phyloP scores from a whole-genome alignment of 495 filamentous ascomycete genomes.

The Choiromyces venosus region DNA sequence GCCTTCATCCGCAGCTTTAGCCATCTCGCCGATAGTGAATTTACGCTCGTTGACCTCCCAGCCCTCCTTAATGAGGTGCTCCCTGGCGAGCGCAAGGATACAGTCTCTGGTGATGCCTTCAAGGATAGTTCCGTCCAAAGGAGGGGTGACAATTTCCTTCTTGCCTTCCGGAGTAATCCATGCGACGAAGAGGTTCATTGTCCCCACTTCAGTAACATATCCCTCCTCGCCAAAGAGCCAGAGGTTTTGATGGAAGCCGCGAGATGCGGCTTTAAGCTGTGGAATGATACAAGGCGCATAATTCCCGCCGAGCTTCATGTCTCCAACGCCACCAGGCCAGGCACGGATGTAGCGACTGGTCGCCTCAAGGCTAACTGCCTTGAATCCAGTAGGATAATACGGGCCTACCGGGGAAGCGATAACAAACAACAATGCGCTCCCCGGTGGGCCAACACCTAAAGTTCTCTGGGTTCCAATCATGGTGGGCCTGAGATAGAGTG shows the following conservation, averaged over 20 bases:
- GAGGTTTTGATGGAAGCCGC: conserved; percentile 95
- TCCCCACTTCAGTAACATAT: conserved; percentile 90
- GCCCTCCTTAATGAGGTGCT: conserved; percentile 74
- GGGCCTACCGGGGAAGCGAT: conserved; percentile 96
- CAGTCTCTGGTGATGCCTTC: conserved; percentile 90
- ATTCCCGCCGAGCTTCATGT: conserved; percentile 97
- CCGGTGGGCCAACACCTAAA: conserved; percentile 83
- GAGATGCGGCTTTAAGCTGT: conserved; percentile 78
- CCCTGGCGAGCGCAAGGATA: conserved; percentile 72
- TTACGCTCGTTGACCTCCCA: conserved; percentile 85
- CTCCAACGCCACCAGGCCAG: conserved; percentile 94
- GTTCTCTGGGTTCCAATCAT: conserved; percentile 95
- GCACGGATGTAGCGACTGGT: conserved; percentile 92
- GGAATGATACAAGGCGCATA: conserved; percentile 95
- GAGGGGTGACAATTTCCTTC: conserved; percentile 85
- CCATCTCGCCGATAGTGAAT: conserved; percentile 78
- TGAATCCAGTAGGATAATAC: conserved; percentile 97
- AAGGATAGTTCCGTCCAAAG: conserved; percentile 93
- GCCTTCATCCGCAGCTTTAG: conserved; percentile 73
- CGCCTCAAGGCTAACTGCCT: conserved; percentile 87
- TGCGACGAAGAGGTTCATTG: conserved; percentile 94
- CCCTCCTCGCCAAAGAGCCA: conserved; percentile 96
- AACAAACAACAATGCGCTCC: conserved; percentile 82
- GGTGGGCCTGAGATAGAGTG: conserved; percentile 87
- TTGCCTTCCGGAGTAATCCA: conserved; percentile 73